Conservation (phyloP, 805 yeast species). For the Yarrowia hollandica region DNA sequence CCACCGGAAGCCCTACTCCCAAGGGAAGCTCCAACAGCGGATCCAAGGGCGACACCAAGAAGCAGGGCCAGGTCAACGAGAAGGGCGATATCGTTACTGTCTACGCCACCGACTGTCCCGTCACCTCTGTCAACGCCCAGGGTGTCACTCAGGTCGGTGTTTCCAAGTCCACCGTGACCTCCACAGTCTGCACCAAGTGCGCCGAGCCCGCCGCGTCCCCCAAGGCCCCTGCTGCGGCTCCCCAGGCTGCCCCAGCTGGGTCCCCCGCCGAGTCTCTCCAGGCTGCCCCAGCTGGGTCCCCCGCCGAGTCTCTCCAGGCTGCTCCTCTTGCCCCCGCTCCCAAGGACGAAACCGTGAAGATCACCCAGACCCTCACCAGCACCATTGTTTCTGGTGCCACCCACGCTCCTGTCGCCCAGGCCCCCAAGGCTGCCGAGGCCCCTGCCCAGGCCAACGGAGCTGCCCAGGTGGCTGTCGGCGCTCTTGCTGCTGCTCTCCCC, state of each 20-base stretch:
- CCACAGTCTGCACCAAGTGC: slow-evolving; percentile 6
- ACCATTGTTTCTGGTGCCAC: not conserved
- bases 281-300: not conserved
- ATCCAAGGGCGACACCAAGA: too few species aligned
- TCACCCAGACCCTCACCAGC: not conserved
- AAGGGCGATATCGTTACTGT: not conserved
- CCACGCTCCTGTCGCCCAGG: not conserved
- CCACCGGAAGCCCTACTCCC: too few species aligned
- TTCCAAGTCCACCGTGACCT: not conserved
- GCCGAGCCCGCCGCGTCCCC: not conserved
- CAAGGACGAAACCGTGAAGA: not conserved
- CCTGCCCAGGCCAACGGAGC: slow-evolving; percentile 7
- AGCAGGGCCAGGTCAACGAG: too few species aligned
- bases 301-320: not conserved
- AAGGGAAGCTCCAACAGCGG: too few species aligned
- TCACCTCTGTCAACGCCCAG: not conserved
- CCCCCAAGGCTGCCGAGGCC: not conserved
- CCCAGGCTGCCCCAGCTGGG: not conserved
- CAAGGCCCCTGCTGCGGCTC: not conserved
- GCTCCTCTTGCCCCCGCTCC: not conserved
- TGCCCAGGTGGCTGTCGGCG: not conserved
- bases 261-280: not conserved
- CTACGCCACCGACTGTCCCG: not conserved
- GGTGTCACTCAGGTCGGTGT: not conserved
- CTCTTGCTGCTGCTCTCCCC: not conserved